Conservation (phyloP, 164 flowering plant species). For the Nymphaea colorata region DNA sequence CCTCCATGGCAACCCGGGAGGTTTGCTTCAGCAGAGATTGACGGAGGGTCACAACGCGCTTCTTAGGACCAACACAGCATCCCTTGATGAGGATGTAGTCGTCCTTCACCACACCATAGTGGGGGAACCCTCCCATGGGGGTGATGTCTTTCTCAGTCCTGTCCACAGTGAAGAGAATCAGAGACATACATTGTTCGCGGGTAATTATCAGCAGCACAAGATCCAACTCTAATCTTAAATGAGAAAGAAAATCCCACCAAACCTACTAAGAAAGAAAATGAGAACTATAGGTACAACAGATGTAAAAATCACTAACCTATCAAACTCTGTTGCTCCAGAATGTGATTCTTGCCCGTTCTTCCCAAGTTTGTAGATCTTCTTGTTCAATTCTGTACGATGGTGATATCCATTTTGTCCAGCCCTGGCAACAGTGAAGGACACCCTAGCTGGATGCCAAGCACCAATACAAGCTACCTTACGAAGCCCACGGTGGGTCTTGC, state of each 20-base stretch:
- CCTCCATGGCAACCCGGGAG: constrained; percentile 5
- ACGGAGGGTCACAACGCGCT: constrained; percentile 9
- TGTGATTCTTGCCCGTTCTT: constrained; percentile 9
- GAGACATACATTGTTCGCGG: not conserved
- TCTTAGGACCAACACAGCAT: constrained; percentile 12
- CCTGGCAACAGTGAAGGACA: no score
- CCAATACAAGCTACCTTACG: no score
- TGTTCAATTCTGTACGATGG: constrained; percentile 6
- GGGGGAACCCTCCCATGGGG: constrained; percentile 15
- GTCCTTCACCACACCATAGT: constrained; percentile 12
- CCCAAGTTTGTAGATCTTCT: constrained; percentile 10
- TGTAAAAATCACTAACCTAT: constrained; percentile 3
- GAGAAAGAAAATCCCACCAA: no score
- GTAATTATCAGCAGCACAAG: no score
- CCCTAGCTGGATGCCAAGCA: no score
- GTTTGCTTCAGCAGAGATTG: constrained; percentile 13
- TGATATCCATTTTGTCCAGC: no score
- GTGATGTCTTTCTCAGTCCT: constrained; percentile 13
- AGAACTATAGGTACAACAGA: not conserved
- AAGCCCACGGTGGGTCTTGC: no score
- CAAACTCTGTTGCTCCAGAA: constrained; percentile 4
- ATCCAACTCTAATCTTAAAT: no score
- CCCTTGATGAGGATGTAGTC: constrained; percentile 10
- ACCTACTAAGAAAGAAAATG: no score
- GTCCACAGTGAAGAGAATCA: not conserved